These are phyloP conservation scores for Venturiaceae sp. DNA, from an alignment of 2,329 filamentous ascomycete genomes.

Conservation along the genomic window DNA sequence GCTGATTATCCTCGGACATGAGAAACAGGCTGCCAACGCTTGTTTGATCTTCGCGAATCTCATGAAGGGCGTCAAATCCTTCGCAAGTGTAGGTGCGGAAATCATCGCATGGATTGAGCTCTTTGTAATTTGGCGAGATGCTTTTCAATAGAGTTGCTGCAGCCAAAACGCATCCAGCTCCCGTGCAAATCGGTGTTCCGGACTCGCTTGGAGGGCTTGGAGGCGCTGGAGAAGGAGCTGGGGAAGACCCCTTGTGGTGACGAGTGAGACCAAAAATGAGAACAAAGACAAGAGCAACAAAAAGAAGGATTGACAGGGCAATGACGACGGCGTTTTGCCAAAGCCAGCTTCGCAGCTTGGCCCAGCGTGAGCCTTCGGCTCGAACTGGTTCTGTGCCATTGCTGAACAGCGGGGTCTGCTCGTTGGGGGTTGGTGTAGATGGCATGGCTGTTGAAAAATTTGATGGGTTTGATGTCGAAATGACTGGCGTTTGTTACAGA, in stretches of 20 bases:
- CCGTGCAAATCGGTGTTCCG: background rate
- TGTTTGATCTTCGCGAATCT: conserved; percentile 55
- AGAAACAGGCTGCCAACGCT: conserved; percentile 19
- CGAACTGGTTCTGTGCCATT: background rate
- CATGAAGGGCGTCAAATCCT: conserved; percentile 54
- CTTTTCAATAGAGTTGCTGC: conserved; percentile 45
- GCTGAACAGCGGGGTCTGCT: background rate
- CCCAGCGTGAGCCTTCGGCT: background rate
- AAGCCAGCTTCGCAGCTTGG: background rate
- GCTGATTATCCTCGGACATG: conserved; percentile 51
- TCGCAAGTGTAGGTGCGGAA: conserved; percentile 61
- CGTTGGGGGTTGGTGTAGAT: background rate
- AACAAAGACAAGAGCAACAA: background rate
- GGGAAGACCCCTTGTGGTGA: background rate
- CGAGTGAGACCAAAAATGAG: background rate
- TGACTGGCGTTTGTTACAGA: background rate
- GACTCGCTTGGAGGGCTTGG: background rate
- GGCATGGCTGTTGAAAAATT: background rate
- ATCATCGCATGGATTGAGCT: conserved; percentile 56
- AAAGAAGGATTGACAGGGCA: background rate
- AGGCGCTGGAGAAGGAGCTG: background rate
- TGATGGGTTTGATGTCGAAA: background rate
- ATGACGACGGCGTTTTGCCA: conserved; percentile 1
- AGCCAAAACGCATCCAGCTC: background rate
- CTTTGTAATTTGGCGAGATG: conserved; percentile 49